Percentiles rank a stretch among this genome's conserved stretches.
Conservation (phyloP, 495 filamentous ascomycete genomes). For the Penicillium paradoxum region DNA sequence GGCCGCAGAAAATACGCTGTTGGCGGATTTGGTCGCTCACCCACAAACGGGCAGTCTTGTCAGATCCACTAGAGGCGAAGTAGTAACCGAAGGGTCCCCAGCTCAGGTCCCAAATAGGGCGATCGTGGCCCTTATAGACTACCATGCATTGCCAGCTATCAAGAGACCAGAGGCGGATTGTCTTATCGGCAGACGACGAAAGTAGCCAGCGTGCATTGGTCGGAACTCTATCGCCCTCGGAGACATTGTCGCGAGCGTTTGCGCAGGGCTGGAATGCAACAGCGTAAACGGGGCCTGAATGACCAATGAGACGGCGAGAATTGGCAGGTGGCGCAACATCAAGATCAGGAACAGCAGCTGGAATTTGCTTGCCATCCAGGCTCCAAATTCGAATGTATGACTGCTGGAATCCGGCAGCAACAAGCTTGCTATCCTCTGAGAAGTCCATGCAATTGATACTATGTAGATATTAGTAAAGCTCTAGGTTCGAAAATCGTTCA, state of each 20-base stretch:
- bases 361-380: conserved; percentile 67
- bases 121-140: conserved; percentile 86
- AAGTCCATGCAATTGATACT: conserved; percentile 92
- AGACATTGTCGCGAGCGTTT: conserved; percentile 41
- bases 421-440: conserved; percentile 77
- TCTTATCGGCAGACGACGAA: conserved; percentile 81
- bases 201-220: conserved; percentile 71
- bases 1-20: conserved; percentile 84
- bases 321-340: conserved; percentile 46
- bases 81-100: conserved; percentile 97
- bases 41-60: conserved; percentile 88
- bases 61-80: conserved; percentile 79
- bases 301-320: conserved; percentile 81
- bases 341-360: conserved; percentile 40
- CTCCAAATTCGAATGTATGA: conserved; percentile 95
- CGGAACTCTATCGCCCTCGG: conserved; percentile 45
- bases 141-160: conserved; percentile 86
- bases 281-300: conserved; percentile 81
- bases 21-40: conserved; percentile 84
- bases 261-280: conserved; percentile 86
- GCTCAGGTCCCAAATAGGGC: conserved; percentile 77
- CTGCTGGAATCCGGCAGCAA: conserved; percentile 81
- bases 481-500: not conserved
- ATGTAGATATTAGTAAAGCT: conserved; percentile 18
- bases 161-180: conserved; percentile 86